A percentile compares a stretch with the other conserved stretches of the same genome.
Evolutionary conservation across 192 early-diverging fungal species (phyloP).

Genomic region (Backusella westeae): DNA sequence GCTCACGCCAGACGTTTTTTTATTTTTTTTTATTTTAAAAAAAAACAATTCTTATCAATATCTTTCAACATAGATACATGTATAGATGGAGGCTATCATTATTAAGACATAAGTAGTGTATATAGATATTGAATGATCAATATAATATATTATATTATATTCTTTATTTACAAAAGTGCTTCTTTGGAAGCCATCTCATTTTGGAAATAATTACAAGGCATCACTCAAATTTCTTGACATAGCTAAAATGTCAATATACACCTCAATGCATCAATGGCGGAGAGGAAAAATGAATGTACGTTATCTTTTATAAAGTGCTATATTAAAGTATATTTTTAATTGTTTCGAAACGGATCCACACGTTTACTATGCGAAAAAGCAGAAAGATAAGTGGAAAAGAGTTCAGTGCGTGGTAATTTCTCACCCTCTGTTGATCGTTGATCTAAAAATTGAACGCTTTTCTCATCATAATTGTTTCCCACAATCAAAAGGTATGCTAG

Average conservation of each 20-base stretch:
- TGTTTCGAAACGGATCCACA: neutral
- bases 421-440: neutral
- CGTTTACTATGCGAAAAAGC: too few relatives aligned
- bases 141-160: neutral
- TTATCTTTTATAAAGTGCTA: too few relatives aligned
- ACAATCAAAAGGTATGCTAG: neutral
- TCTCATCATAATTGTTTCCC: neutral
- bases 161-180: too few relatives aligned
- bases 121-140: neutral
- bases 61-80: neutral
- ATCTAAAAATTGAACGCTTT: neutral
- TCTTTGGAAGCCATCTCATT: too few relatives aligned
- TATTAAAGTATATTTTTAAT: neutral
- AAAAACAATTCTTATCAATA: neutral
- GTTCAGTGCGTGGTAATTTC: neutral
- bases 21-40: neutral
- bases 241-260: too few relatives aligned
- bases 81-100: neutral
- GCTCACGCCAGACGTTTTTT: neutral
- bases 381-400: too few relatives aligned
- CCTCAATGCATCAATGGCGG: too few relatives aligned
- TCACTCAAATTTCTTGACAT: too few relatives aligned
- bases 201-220: too few relatives aligned
- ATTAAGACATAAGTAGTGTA: neutral
- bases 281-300: too few relatives aligned